A percentile compares a stretch with the other conserved stretches of the same genome.
Evolutionary conservation across 148 eudicot species (phyloP).

Genomic region (Vaccinium darrowii): DNA sequence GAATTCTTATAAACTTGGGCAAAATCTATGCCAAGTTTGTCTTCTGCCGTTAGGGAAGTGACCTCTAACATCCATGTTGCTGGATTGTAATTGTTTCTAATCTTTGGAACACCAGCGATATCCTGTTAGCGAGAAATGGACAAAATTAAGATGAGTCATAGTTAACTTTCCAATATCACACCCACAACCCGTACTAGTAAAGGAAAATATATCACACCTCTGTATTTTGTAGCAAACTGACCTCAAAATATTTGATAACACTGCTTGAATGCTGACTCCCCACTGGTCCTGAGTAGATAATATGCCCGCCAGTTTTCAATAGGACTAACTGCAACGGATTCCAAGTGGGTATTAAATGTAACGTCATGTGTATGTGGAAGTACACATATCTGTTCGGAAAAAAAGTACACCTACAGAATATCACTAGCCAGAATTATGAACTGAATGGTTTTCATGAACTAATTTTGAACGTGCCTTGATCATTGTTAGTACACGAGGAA

Average conservation of each 20-base stretch:
- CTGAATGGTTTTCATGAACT: background rate
- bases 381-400: background rate
- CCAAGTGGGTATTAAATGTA: background rate
- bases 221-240: constrained; percentile 10
- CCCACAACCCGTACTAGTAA: background rate
- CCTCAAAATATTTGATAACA: constrained; percentile 76
- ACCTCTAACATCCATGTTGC: constrained; percentile 92
- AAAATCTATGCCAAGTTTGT: constrained; percentile 58
- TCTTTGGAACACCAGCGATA: constrained; percentile 63
- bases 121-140: constrained; percentile 28
- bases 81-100: constrained; percentile 68
- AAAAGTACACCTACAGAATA: no score
- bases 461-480: background rate
- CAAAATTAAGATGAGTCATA: background rate
- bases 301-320: constrained; percentile 40
- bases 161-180: background rate
- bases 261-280: constrained; percentile 52
- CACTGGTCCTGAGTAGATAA: constrained; percentile 54
- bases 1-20: constrained; percentile 51
- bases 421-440: background rate
- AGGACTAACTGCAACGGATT: constrained; percentile 55
- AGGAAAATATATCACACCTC: background rate
- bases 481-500: background rate
- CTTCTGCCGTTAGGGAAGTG: constrained; percentile 71
- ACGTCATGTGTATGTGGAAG: background rate